Base-by-base conservation (phyloP, 108 stramenopile genomes). In the Cyclostephanos invisitatus region DNA sequence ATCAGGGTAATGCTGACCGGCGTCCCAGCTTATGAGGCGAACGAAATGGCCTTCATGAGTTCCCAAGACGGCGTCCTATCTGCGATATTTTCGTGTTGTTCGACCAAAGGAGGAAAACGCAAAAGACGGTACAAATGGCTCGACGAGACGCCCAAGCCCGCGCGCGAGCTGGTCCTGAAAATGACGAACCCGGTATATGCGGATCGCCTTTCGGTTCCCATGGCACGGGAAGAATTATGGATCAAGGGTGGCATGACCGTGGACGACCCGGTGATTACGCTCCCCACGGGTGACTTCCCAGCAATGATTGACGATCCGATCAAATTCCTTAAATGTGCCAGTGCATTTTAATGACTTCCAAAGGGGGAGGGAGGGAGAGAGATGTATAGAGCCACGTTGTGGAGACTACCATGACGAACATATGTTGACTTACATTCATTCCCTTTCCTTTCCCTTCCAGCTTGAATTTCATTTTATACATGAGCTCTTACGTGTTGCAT, bases 181-280 rank as follows among this genome's bases (percentile, higher is more conserved):
- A 70, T 93, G 82, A 87, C 85, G 35, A 83, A 85, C 47, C 60
- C 74, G 9, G 85, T 84, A 27, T 83, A 85, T 9, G 88, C 88
- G 53, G 87, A 93, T 44, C 83, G 92, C 0, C 78, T 91, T 40
- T 89, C 89, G 25, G 87, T 93, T 27, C 87, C 87, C 2, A 75
- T 87, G 46, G 92, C 92, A n/a, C 82, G 89, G 27, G 75, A 78
- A 48, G 86, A 93, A 53, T 87, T 88, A 20, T 93, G 86, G 85
- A 91, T 93, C 50, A 77, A 71, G 49, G 92, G 92, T 15, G 84
- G 80, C 15, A 60, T 40, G 22, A 32, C 35, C 21, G 64, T 70
- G 59, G 29, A 76, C 21, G 75, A 76, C 35, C 67, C 75, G 20
- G 37, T 76, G 17, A 29, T 76, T 29, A 35, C 67, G 25, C 56